phyloP scores from a whole-genome alignment of 306 rosid species.

The Vigna trinervia region DNA sequence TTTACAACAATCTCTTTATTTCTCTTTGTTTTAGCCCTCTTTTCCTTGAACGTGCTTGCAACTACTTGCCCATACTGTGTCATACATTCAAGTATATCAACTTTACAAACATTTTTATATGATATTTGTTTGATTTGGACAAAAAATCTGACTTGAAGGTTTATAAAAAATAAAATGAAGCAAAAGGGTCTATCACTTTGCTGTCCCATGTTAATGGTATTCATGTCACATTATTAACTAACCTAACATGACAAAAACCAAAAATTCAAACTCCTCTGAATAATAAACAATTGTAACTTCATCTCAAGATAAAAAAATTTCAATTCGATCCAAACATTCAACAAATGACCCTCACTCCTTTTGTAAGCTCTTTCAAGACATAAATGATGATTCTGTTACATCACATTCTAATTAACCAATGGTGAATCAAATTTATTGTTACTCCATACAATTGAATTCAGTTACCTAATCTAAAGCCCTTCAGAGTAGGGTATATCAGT shows the following conservation, averaged over 20 bases:
- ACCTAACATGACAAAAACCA: background rate
- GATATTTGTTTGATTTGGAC: background rate
- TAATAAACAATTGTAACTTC: background rate
- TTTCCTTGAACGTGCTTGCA: background rate
- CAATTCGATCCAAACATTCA: constrained; percentile 35
- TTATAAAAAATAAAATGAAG: background rate
- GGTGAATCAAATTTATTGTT: constrained; percentile 32
- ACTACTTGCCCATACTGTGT: too few species aligned
- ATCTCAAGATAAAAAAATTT: background rate
- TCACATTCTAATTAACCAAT: background rate
- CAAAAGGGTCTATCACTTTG: background rate
- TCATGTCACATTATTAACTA: background rate
- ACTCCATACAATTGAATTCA: background rate
- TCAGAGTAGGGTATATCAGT: constrained; percentile 66
- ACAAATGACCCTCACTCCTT: background rate
- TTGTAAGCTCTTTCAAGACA: background rate
- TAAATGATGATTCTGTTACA: constrained; percentile 19
- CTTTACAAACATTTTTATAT: background rate
- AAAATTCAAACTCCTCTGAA: background rate
- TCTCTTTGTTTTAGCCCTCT: background rate
- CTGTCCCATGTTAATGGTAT: background rate
- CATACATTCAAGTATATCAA: too few species aligned
- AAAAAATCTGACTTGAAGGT: background rate
- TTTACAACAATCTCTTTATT: background rate
- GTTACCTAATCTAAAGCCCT: constrained; percentile 51